A percentile compares a stretch with the other conserved stretches of the same genome.
Evolutionary conservation across 1,284 basidiomycete species (phyloP).

Genomic region (Phellinidium pouzarii): DNA sequence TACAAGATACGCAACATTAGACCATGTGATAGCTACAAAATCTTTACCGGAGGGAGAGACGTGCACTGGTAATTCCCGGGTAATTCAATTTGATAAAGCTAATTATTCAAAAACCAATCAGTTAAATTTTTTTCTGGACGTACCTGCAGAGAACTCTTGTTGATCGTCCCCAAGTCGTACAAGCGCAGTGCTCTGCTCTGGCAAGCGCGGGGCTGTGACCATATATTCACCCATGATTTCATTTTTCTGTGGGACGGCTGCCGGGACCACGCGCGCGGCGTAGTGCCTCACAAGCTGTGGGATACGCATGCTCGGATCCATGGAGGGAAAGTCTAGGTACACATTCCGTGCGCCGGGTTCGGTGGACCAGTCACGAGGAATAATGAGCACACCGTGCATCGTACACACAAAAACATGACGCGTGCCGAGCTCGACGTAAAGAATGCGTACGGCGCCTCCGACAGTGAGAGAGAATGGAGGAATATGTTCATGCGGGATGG

Average conservation of each 20-base stretch:
- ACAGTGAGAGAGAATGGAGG: conserved; percentile 7
- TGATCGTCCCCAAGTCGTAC: not conserved
- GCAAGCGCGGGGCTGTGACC: conserved; percentile 7
- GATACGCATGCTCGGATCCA: conserved; percentile 7
- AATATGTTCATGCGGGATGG: conserved; percentile 18
- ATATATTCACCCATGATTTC: conserved; percentile 5
- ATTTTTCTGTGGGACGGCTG: conserved; percentile 4
- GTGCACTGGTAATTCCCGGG: too few relatives aligned
- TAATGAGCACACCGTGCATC: conserved; percentile 40
- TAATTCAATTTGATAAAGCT: too few relatives aligned
- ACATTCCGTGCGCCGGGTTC: conserved; percentile 1
- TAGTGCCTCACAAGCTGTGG: conserved; percentile 11
- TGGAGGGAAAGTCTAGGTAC: conserved; percentile 9
- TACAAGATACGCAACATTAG: conserved; percentile 43
- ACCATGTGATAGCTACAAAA: conserved; percentile 40
- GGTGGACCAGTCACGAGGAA: conserved; percentile 35
- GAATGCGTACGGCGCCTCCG: conserved; percentile 31
- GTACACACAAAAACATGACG: conserved; percentile 58
- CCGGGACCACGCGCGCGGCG: conserved; percentile 4
- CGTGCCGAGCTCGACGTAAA: conserved; percentile 61
- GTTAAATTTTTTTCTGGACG: not conserved
- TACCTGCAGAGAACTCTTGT: conserved; percentile 16
- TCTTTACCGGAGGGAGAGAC: conserved; percentile 52
- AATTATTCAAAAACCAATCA: too few relatives aligned
- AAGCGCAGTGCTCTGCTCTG: conserved; percentile 10